Evolutionary conservation across 2,329 filamentous ascomycete species (phyloP).

Genomic region (Fusarium pseudoanthophilum): DNA sequence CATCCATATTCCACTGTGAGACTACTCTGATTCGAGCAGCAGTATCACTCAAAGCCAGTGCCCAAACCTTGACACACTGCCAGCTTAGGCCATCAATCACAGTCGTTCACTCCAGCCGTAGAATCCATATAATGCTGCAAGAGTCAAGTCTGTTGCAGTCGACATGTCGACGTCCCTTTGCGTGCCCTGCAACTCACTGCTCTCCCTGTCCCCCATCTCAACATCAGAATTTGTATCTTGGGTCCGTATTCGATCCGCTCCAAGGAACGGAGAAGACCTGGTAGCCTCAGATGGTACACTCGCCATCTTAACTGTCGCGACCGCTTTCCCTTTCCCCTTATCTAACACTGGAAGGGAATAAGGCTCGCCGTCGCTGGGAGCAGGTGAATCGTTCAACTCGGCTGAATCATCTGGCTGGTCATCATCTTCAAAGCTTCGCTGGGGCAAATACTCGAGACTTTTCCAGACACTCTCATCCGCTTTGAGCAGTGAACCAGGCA

Average conservation of each 20-base stretch:
- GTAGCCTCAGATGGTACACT: neutral
- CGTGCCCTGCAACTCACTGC: neutral
- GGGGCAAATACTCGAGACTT: neutral
- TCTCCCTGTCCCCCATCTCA: neutral
- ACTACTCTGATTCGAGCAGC: too few species aligned
- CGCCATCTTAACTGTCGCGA: neutral
- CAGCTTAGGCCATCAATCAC: neutral
- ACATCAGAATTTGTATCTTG: neutral
- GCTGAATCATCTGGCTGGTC: too few species aligned
- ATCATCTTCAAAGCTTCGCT: neutral
- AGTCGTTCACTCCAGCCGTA: neutral
- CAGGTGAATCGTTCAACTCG: too few species aligned
- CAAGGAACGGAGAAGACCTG: neutral
- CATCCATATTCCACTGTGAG: neutral
- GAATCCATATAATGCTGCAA: neutral
- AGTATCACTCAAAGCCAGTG: neutral
- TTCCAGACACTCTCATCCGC: too few species aligned
- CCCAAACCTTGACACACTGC: neutral
- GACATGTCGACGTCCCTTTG: rapidly evolving
- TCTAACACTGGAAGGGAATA: too few species aligned
- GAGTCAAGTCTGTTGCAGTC: rapidly evolving
- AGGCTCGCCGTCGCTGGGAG: neutral
- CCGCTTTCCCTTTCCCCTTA: neutral
- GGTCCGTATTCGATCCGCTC: too few species aligned
- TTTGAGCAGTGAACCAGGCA: neutral